phyloP scores from a whole-genome alignment of 768 basidiomycete genomes.

The Pisolithus marmoratus region DNA sequence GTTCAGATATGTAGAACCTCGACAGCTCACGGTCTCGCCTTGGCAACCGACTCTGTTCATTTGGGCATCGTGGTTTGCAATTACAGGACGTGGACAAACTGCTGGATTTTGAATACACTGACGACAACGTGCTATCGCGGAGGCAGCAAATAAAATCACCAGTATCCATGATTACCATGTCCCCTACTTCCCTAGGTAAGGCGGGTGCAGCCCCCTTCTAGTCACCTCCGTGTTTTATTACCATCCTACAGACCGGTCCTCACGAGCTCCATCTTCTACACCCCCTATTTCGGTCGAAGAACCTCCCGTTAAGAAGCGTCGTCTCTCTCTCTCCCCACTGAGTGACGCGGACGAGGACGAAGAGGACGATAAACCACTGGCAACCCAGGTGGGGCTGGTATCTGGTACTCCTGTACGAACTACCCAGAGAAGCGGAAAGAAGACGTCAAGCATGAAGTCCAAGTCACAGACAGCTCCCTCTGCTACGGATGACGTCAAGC shows the following conservation, averaged over 20 bases:
- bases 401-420: slow-evolving; percentile 26
- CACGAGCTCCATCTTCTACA: slow-evolving; percentile 14
- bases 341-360: slow-evolving; percentile 38
- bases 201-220: slow-evolving; percentile 1
- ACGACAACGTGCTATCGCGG: slow-evolving; percentile 63
- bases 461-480: slow-evolving; percentile 52
- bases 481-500: slow-evolving; percentile 32
- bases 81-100: slow-evolving; percentile 70
- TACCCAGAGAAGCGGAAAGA: slow-evolving; percentile 47
- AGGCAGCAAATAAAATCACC: slow-evolving; percentile 64
- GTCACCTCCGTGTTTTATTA: slow-evolving; percentile 2
- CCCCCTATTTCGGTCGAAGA: slow-evolving; percentile 44
- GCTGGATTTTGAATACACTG: slow-evolving; percentile 72
- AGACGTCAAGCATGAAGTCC: slow-evolving; percentile 49
- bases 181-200: slow-evolving; percentile 51
- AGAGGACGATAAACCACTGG: slow-evolving; percentile 56
- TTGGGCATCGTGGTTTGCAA: slow-evolving; percentile 7
- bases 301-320: slow-evolving; percentile 46
- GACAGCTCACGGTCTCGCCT: slow-evolving; percentile 15
- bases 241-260: slow-evolving; percentile 19
- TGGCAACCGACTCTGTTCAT: slow-evolving; percentile 15
- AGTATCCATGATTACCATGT: slow-evolving; percentile 44
- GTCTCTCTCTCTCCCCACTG: slow-evolving; percentile 53
- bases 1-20: background rate
- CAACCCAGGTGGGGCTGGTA: slow-evolving; percentile 37